A percentile compares a stretch with the other conserved stretches of the same genome.
phyloP scores from a whole-genome alignment of 2,329 filamentous ascomycete species.

The Hymenoscyphus repandus region DNA sequence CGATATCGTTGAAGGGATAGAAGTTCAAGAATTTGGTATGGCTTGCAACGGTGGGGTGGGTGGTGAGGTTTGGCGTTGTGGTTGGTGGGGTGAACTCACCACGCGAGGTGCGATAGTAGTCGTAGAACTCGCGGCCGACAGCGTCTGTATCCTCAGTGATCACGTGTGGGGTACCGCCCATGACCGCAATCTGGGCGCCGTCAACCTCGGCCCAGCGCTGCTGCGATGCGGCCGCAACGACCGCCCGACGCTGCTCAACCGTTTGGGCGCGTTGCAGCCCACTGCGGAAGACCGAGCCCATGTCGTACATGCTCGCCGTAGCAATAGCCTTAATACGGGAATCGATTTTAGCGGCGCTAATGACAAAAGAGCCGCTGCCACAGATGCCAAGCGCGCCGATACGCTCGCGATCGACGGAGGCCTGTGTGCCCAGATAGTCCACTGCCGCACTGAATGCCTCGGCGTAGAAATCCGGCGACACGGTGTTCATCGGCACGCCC shows the following conservation, averaged over 20 bases:
- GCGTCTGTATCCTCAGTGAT: background rate
- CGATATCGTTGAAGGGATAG: background rate
- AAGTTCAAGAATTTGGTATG: background rate
- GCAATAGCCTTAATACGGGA: conserved; percentile 25
- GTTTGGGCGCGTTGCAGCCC: background rate
- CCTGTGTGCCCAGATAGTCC: conserved; percentile 26
- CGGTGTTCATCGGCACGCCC: conserved; percentile 27
- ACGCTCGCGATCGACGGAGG: conserved; percentile 27
- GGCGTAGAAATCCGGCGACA: conserved; percentile 25
- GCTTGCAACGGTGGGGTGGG: background rate
- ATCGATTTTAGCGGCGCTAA: conserved; percentile 34
- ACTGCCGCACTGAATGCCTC: conserved; percentile 31
- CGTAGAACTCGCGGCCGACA: background rate
- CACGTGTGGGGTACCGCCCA: background rate
- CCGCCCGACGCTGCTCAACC: background rate
- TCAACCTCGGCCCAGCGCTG: background rate
- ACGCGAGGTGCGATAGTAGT: background rate
- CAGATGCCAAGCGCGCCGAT: conserved; percentile 32
- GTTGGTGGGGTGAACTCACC: background rate
- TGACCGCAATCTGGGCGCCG: background rate
- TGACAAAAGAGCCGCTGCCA: conserved; percentile 29
- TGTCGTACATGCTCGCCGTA: conserved; percentile 18
- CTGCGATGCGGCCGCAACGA: background rate
- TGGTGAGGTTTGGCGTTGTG: background rate
- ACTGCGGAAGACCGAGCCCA: background rate